Evolutionary conservation across 176 grass and related monocot species (phyloP), one percentile per base, ranked within the genome.

Genomic region (Hsuehochloa calcarea): DNA sequence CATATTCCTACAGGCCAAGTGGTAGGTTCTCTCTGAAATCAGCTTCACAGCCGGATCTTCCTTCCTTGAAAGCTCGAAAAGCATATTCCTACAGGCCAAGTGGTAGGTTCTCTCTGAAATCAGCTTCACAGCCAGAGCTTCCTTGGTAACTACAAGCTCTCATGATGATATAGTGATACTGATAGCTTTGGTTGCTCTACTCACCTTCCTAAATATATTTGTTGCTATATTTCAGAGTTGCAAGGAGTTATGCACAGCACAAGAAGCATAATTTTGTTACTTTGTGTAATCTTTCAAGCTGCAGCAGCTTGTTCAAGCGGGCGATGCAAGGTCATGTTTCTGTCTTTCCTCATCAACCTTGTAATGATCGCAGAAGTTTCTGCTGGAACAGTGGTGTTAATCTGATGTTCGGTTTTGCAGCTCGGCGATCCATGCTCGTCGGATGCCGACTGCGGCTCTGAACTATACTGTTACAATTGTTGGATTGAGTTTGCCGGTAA

Each of bases 391-490:
- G 34, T 31, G 80, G 17, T 35, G 49, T 15, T 44, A 26, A 29
- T 77, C 62, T 76, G 62, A 76, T 8, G 20, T 19, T 59, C 6
- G 46, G 35, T 46, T 44, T 25, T 78, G 50, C 81, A 91, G 85
- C 70, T 91, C n/a, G 76, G 72, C 9, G 82, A 91, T 10, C 70
- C 27, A 22, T 91, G 85, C 25, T 91, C 77, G 17, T 68, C 85
- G 1, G 70, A 77, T 12, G 9, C 41, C 14, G 85, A 91, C 61
- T 91, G 90, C 65, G 70, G 41, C 10, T 13, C 77, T 3, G 77
- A 60, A 8, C 39, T 91, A 8, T 91, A 91, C 27, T 91, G 89
- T 16, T 85, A 71, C 43, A 70, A 83, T 25, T 87, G 89, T 20
- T 52, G 51, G 43, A 17, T 76, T 25, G 75, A 58, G 37, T 81